phyloP scores from a whole-genome alignment of 352 stramenopile genomes.

The Discostella stelligera region DNA sequence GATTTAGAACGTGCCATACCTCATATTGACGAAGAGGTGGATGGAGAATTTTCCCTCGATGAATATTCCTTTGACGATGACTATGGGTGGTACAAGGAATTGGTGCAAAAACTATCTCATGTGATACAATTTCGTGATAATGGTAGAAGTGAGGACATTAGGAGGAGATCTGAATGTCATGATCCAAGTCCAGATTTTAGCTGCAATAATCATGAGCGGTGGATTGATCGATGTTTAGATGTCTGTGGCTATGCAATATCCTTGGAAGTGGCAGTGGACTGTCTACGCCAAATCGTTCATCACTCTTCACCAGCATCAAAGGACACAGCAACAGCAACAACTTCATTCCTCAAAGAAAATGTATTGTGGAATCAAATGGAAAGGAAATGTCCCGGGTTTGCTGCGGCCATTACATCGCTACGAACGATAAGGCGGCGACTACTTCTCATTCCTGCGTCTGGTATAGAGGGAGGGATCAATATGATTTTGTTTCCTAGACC shows the following conservation, averaged over 20 bases:
- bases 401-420: slow-evolving; percentile 45
- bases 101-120: slow-evolving; percentile 9
- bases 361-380: neutral
- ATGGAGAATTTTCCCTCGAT: slow-evolving; percentile 12
- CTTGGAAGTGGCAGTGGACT: slow-evolving; percentile 47
- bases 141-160: neutral
- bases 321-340: slow-evolving; percentile 2
- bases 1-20: slow-evolving; percentile 40
- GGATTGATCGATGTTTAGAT: slow-evolving; percentile 51
- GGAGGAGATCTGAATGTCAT: neutral
- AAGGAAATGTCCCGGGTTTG: slow-evolving; percentile 25
- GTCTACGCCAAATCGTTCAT: slow-evolving; percentile 33
- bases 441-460: slow-evolving; percentile 16
- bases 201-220: slow-evolving; percentile 34
- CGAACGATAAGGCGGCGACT: slow-evolving; percentile 44
- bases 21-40: slow-evolving; percentile 47
- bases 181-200: neutral
- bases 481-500: slow-evolving; percentile 11
- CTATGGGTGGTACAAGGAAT: slow-evolving; percentile 30
- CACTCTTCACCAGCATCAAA: slow-evolving; percentile 11
- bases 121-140: neutral
- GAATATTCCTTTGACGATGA: slow-evolving; percentile 21
- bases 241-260: slow-evolving; percentile 38
- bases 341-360: neutral
- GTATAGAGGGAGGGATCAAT: neutral